Percentiles rank a stretch among this genome's conserved stretches.
These are phyloP conservation scores for Scedosporium dehoogii DNA, from an alignment of 2,329 filamentous ascomycete species.

Conservation along the genomic window DNA sequence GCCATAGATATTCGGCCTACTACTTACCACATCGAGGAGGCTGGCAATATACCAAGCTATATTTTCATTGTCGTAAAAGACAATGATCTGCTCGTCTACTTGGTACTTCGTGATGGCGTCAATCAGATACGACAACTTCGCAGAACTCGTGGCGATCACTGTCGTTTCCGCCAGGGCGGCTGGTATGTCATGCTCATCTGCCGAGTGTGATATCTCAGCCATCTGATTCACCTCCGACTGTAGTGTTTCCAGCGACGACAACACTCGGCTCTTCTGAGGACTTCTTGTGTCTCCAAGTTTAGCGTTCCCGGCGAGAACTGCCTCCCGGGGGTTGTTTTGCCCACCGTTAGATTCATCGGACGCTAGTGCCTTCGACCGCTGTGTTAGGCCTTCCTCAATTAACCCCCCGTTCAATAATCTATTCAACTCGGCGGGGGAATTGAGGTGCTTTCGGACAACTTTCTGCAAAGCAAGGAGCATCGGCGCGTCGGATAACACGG, in stretches of 20 bases:
- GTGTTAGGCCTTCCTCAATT: slow-evolving; percentile 25
- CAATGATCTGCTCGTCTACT: slow-evolving; percentile 69
- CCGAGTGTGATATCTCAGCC: slow-evolving; percentile 6
- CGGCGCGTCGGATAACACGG: slow-evolving; percentile 36
- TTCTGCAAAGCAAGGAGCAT: slow-evolving; percentile 44
- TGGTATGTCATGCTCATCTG: slow-evolving; percentile 20
- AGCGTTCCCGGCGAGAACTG: neutral
- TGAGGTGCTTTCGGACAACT: slow-evolving; percentile 34
- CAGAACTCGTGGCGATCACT: slow-evolving; percentile 71
- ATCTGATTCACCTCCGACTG: neutral
- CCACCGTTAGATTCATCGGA: neutral
- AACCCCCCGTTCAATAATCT: slow-evolving; percentile 36
- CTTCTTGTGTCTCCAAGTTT: slow-evolving; percentile 10
- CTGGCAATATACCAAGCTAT: slow-evolving; percentile 78
- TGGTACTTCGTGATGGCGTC: slow-evolving; percentile 62
- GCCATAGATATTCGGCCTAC: neutral
- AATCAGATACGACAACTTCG: slow-evolving; percentile 79
- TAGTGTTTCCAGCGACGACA: neutral
- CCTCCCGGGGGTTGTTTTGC: neutral
- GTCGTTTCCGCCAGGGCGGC: slow-evolving; percentile 47
- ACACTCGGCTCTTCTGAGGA: slow-evolving; percentile 1
- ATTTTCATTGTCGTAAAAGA: slow-evolving; percentile 89
- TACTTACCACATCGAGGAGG: slow-evolving; percentile 59
- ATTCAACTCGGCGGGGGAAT: slow-evolving; percentile 33
- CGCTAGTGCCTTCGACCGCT: slow-evolving; percentile 1